Base-by-base conservation (phyloP, 805 yeast genomes). In the Saccharomyces kudriavzevii region DNA sequence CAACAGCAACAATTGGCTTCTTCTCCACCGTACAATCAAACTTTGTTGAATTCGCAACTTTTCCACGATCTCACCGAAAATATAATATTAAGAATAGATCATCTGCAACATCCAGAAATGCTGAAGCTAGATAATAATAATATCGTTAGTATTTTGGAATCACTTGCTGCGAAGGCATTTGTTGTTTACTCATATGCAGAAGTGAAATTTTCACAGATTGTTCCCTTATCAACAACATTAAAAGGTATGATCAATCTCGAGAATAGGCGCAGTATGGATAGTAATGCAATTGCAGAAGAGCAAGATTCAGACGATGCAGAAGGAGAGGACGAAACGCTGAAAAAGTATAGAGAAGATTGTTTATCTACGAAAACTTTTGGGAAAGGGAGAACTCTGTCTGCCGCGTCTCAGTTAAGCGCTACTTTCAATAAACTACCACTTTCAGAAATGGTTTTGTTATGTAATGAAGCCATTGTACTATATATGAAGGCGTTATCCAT, bases 161-260 rank as follows among this genome's bases (percentile, higher is more conserved):
- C 82, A 1, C 72, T 89, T 47, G 89, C 96, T 2, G 89, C 97
- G 0, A 90, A 89, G 72, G 89, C 96, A 0, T 94, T 90, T 65
- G 96, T 96, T 0, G 83, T 94, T 22, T 83, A 84, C 58, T 75
- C 89, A 30, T 90, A 85, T 73, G 98, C 97, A 0, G 96, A 90
- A 60, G 90, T 89, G 27, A 94, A 94, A 69, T 89, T 85, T 62
- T 77, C 85, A 45, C 97, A 92, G 71, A 74, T 91, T 60, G 80
- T 86, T 40, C 96, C 96, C 9, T 85, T 89, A 1, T 73, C 73
- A 14, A 56, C 57, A 25, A 64, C 67, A 2, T 53, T 65, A 8
- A 57, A 31, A 25, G 58, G 14, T 27, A 54, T 25, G 55, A 24
- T 50, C 13, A 54, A 49, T 13, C 50, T 52, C 35, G 60, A 60